Conservation (phyloP, 2,329 filamentous ascomycete species). For the Pseudogymnoascus sp. region DNA sequence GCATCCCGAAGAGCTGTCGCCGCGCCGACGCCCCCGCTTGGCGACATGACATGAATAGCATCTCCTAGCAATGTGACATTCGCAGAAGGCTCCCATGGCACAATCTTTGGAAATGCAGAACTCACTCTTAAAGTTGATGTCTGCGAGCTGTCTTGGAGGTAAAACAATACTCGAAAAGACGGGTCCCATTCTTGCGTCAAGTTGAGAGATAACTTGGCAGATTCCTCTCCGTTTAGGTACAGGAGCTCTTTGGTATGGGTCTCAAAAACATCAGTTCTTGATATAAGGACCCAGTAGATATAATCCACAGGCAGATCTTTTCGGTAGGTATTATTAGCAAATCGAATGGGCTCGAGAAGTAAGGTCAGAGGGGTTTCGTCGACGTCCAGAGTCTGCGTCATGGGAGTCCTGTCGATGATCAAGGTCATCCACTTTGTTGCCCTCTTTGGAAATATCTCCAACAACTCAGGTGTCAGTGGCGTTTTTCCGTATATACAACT, state of each 20-base stretch:
- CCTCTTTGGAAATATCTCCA: constrained; percentile 14
- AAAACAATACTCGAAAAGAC: constrained; percentile 14
- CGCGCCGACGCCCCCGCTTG: not conserved
- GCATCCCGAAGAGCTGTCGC: not conserved
- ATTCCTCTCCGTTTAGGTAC: constrained; percentile 8
- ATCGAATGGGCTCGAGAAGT: constrained; percentile 24
- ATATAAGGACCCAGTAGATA: constrained; percentile 30
- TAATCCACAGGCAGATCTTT: constrained; percentile 25
- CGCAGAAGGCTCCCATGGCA: constrained; percentile 12
- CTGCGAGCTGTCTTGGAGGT: constrained; percentile 14
- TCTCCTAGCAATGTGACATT: constrained; percentile 16
- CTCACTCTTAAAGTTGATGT: constrained; percentile 12
- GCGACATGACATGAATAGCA: constrained; percentile 15
- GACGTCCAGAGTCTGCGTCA: constrained; percentile 10
- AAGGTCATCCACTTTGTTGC: constrained; percentile 23
- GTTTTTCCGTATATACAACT: constrained; percentile 36
- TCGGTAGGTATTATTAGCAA: constrained; percentile 14
- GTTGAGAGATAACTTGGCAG: constrained; percentile 12
- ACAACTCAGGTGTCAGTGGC: constrained; percentile 24
- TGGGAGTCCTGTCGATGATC: constrained; percentile 16
- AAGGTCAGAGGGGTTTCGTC: constrained; percentile 18
- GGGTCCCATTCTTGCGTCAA: constrained; percentile 15
- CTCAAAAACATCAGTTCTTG: constrained; percentile 9
- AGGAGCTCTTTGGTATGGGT: constrained; percentile 9
- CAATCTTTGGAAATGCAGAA: constrained; percentile 14